Percentiles rank a stretch among this genome's conserved stretches.
phyloP scores from a whole-genome alignment of 164 flowering plant species.

The Magnolia sinica region DNA sequence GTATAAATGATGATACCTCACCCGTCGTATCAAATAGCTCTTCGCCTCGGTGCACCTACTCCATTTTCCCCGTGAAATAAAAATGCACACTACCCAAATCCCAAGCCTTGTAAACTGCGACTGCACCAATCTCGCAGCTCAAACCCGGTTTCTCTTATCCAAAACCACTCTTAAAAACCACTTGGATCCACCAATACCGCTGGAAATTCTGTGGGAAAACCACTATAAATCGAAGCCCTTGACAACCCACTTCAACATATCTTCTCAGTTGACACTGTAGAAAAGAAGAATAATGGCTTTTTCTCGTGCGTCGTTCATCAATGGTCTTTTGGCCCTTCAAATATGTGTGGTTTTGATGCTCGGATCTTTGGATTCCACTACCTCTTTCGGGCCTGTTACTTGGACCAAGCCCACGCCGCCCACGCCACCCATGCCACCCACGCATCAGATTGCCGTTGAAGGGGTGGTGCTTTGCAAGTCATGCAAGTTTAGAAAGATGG shows the following conservation, averaged over 20 bases:
- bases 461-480: constrained; percentile 12
- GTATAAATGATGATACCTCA: too few relatives aligned
- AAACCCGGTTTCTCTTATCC: not conserved
- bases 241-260: constrained; percentile 11
- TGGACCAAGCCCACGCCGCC: constrained; percentile 1
- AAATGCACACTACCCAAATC: too few relatives aligned
- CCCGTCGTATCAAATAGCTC: too few relatives aligned
- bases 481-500: not conserved
- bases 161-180: too few relatives aligned
- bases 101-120: not conserved
- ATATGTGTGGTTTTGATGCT: constrained; percentile 8
- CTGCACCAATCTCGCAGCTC: not conserved
- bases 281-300: constrained; percentile 7
- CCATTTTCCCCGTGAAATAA: too few relatives aligned
- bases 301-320: constrained; percentile 5
- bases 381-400: not conserved
- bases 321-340: constrained; percentile 14
- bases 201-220: constrained; percentile 7
- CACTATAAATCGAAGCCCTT: constrained; percentile 18
- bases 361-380: not conserved
- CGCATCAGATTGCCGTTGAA: constrained; percentile 1
- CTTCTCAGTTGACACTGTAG: not conserved
- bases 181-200: constrained; percentile 16
- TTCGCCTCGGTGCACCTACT: too few relatives aligned
- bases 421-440: not conserved